phyloP scores from a whole-genome alignment of 2,329 filamentous ascomycete species.

The Metarhizium anisopliae region DNA sequence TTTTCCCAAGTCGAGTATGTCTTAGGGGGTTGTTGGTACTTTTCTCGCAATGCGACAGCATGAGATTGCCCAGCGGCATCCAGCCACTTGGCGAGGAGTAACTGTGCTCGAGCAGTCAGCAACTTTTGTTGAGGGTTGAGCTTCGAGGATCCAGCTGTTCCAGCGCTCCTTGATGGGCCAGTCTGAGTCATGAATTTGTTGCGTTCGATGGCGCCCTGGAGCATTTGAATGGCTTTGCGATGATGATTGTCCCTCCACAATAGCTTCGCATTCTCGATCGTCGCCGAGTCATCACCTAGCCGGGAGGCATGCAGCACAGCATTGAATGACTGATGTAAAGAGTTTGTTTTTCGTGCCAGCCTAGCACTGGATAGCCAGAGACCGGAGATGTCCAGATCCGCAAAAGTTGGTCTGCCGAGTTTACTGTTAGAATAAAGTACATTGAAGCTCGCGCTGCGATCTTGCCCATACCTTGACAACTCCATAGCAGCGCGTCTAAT shows the following conservation, averaged over 20 bases:
- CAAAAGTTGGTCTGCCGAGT: slow-evolving; percentile 46
- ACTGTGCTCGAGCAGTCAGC: slow-evolving; percentile 67
- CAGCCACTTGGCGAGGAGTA: slow-evolving; percentile 93
- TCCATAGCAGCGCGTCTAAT: slow-evolving; percentile 84
- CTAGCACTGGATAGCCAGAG: slow-evolving; percentile 80
- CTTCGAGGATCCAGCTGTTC: slow-evolving; percentile 22
- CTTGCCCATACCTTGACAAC: slow-evolving; percentile 48
- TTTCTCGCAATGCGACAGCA: slow-evolving; percentile 65
- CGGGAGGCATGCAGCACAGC: slow-evolving; percentile 82
- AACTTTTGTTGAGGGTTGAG: slow-evolving; percentile 45
- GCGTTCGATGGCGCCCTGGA: slow-evolving; percentile 76
- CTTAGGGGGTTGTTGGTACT: slow-evolving; percentile 76
- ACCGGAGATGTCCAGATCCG: slow-evolving; percentile 65
- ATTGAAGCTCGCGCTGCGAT: not conserved
- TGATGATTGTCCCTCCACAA: slow-evolving; percentile 91
- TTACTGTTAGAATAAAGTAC: not conserved
- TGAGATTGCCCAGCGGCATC: slow-evolving; percentile 92
- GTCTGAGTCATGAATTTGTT: slow-evolving; percentile 59
- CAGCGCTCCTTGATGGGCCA: slow-evolving; percentile 23
- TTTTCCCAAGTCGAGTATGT: slow-evolving; percentile 77
- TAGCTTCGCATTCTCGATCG: slow-evolving; percentile 87
- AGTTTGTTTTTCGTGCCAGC: slow-evolving; percentile 77
- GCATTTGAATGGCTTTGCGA: slow-evolving; percentile 85
- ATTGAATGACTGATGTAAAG: slow-evolving; percentile 82
- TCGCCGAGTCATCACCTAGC: slow-evolving; percentile 76